Evolutionary conservation across 2,329 filamentous ascomycete genomes (phyloP).

Genomic region (Fusarium buharicum): DNA sequence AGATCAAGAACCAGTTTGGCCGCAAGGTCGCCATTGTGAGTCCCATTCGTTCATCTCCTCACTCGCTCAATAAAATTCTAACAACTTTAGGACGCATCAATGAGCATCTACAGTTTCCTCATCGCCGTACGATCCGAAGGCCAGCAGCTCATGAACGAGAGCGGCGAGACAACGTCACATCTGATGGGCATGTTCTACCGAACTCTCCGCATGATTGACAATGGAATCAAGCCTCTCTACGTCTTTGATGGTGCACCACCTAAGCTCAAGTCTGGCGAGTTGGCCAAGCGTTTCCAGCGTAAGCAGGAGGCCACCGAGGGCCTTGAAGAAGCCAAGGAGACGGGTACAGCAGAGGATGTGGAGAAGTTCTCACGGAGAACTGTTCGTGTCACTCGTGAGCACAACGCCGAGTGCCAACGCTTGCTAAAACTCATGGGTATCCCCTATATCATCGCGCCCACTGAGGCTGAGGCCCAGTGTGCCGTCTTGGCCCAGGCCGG

Average conservation of each 20-base stretch:
- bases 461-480: slow-evolving; percentile 97
- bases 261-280: slow-evolving; percentile 96
- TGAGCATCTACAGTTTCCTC: slow-evolving; percentile 99
- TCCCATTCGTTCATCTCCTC: slow-evolving; percentile 26
- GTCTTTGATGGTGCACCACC: slow-evolving; percentile 97
- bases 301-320: slow-evolving; percentile 92
- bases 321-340: slow-evolving; percentile 96
- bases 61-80: not conserved
- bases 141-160: slow-evolving; percentile 94
- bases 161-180: slow-evolving; percentile 96
- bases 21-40: slow-evolving; percentile 96
- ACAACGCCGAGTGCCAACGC: slow-evolving; percentile 93
- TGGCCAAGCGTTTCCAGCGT: slow-evolving; percentile 94
- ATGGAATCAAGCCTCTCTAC: slow-evolving; percentile 97
- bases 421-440: slow-evolving; percentile 95
- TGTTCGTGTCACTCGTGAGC: slow-evolving; percentile 93
- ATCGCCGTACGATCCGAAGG: slow-evolving; percentile 97
- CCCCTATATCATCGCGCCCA: slow-evolving; percentile 93
- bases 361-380: slow-evolving; percentile 97
- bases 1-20: slow-evolving; percentile 99
- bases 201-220: slow-evolving; percentile 96
- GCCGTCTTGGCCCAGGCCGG: slow-evolving; percentile 87
- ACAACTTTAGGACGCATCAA: slow-evolving; percentile 68
- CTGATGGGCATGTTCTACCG: slow-evolving; percentile 99
- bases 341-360: slow-evolving; percentile 94